A percentile compares a stretch with the other conserved stretches of the same genome.
These are phyloP conservation scores for Cutaneotrichosporon dermatis DNA, from an alignment of 1,284 basidiomycete genomes.

Conservation along the genomic window DNA sequence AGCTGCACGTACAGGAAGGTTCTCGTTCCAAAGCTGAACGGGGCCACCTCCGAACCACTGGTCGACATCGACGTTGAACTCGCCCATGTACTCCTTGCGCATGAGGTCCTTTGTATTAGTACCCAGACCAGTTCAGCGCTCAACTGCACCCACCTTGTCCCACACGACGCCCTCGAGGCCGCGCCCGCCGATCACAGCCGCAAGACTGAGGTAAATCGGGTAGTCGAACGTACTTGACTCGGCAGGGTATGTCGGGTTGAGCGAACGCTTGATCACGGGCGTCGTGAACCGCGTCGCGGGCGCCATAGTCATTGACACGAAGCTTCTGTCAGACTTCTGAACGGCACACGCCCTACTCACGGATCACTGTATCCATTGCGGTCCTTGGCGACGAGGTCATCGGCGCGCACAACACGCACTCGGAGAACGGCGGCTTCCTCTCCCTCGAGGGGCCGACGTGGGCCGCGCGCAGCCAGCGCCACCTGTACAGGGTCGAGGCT, in stretches of 20 bases:
- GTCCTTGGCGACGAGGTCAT: conserved; percentile 52
- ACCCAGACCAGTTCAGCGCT: not conserved
- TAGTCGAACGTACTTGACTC: conserved; percentile 82
- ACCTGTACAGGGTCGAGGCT: conserved; percentile 30
- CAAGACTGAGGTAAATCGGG: conserved; percentile 69
- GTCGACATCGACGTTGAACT: conserved; percentile 67
- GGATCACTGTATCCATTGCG: conserved; percentile 50
- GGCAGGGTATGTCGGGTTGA: conserved; percentile 68
- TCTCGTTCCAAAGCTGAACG: conserved; percentile 36
- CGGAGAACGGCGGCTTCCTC: conserved; percentile 47
- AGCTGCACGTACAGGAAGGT: conserved; percentile 32
- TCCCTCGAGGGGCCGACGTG: conserved; percentile 42
- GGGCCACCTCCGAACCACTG: conserved; percentile 67
- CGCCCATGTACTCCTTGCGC: conserved; percentile 89
- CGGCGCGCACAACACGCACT: conserved; percentile 49
- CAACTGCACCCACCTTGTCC: conserved; percentile 67
- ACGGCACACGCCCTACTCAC: conserved; percentile 58
- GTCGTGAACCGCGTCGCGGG: conserved; percentile 64
- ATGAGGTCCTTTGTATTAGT: conserved; percentile 51
- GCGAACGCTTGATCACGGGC: conserved; percentile 69
- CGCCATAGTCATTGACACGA: conserved; percentile 65
- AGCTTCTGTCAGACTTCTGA: conserved; percentile 52
- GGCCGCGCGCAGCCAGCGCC: conserved; percentile 33
- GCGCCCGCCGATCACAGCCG: conserved; percentile 63
- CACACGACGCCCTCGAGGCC: conserved; percentile 79